These are phyloP conservation scores for Actinomucor elegans DNA, from an alignment of 371 early-diverging fungal genomes.

Conservation along the genomic window DNA sequence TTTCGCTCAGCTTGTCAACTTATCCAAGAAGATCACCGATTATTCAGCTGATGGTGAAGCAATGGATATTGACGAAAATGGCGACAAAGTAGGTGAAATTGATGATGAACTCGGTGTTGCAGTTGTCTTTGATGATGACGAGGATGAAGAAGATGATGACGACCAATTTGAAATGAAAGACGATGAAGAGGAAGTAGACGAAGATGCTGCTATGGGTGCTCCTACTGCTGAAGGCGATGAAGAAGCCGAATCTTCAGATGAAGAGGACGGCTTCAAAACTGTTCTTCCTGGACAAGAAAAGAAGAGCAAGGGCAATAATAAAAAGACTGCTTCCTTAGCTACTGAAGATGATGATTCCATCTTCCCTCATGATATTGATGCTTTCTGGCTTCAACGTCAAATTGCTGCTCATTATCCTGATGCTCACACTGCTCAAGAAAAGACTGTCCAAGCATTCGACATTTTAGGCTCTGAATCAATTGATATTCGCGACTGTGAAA, in stretches of 20 bases:
- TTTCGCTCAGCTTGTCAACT: conserved; percentile 86
- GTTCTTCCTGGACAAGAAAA: conserved; percentile 51
- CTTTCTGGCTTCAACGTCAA: conserved; percentile 96
- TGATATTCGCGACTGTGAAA: conserved; percentile 86
- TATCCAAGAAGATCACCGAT: conserved; percentile 94
- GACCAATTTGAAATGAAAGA: conserved; percentile 65
- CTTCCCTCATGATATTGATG: conserved; percentile 86
- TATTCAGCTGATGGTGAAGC: conserved; percentile 56
- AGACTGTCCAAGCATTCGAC: conserved; percentile 74
- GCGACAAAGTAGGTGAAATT: conserved; percentile 55
- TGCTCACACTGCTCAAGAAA: conserved; percentile 84
- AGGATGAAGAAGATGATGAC: conserved; percentile 68
- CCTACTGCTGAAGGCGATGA: conserved; percentile 22
- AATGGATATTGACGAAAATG: conserved; percentile 52
- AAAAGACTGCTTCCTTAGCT: conserved; percentile 6
- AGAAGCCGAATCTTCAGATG: conserved; percentile 35
- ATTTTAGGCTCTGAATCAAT: conserved; percentile 69
- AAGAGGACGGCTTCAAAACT: conserved; percentile 56
- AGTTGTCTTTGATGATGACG: conserved; percentile 75
- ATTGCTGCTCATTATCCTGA: conserved; percentile 82
- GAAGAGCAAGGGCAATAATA: conserved; percentile 25
- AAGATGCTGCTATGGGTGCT: conserved; percentile 14
- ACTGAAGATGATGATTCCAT: conserved; percentile 37
- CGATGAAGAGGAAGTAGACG: conserved; percentile 50
- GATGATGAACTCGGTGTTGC: conserved; percentile 78